Base-by-base conservation (phyloP, 306 rosid genomes). In the Dalbergia oliveri region DNA sequence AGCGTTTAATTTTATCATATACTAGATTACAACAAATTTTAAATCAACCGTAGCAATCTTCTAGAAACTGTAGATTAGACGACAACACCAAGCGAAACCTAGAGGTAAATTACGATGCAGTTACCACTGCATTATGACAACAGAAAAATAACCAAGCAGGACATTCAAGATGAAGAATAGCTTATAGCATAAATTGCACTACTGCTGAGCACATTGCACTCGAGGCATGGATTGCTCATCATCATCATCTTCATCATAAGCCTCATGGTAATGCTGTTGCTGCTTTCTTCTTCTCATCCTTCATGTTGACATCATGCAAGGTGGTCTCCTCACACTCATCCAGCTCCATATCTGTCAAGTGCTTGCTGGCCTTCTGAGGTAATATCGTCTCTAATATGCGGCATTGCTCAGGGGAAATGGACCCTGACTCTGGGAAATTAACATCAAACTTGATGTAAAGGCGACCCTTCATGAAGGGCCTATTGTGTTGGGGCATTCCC, bases 201-300 rank as follows among this genome's bases (percentile, higher is more conserved):
- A 92, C 88, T 89, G 94, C 77, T 92, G 94, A 50, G 94, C 91
- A 79, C 94, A 92, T 66, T 88, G 97, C 77, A 92, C 89, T 12
- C 89, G 85, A 0, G 85, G 88, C 83, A 41, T 64, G 4, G 92
- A 80, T 16, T 82, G 73, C 41, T 89, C 90, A 9, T 87, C 93
- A 2, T 89, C 90, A 3, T 90, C 94, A 2, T 90, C 94, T 1
- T 88, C 94, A 59, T 92, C 94, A 44, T 88, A 88, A 23, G 90
- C 86, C 80, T 88, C 96, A 0, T 66, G 91, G 59, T 58, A 50
- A 5, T 66, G 90, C 4, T 89, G 90, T 43, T 78, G 92, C 84
- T 77, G 85, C 86, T 83, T 92, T 56, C 93, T 79, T 66, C 68
- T 72, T 83, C 89, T 91, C 94, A 59, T 88, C 90, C 79, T 83